Evolutionary conservation across 2,329 filamentous ascomycete genomes (phyloP).

Genomic region (Ophiostoma novo-ulmi): DNA sequence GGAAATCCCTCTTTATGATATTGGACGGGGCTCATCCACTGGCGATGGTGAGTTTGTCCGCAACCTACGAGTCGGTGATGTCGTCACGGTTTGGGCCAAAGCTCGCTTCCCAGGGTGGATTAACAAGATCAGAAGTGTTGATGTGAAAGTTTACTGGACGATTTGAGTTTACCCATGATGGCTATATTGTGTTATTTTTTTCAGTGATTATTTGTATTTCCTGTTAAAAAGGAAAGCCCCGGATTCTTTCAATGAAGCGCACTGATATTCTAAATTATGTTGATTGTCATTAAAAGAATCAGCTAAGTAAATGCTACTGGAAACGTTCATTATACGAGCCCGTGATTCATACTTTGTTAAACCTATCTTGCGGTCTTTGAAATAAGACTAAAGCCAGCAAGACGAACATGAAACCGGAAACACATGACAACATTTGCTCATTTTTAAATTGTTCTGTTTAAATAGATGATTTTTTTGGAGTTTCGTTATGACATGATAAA

Average conservation of each 20-base stretch:
- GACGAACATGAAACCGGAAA: not conserved
- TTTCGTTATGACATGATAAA: conserved; percentile 15
- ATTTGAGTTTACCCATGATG: conserved; percentile 31
- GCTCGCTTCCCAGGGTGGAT: conserved; percentile 52
- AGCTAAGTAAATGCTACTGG: too few species aligned
- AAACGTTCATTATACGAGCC: not conserved
- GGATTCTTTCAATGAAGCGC: not conserved
- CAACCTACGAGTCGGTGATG: conserved; percentile 53
- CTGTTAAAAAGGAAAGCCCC: too few species aligned
- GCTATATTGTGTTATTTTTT: not conserved
- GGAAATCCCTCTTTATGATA: not conserved
- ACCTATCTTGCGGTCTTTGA: not conserved
- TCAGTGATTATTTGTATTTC: not conserved
- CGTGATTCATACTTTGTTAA: not conserved
- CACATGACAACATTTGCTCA: not conserved
- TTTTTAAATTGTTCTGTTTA: conserved; percentile 1
- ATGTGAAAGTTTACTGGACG: conserved; percentile 57
- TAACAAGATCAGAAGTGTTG: conserved; percentile 47
- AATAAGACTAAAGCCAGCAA: not conserved
- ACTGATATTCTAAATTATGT: not conserved
- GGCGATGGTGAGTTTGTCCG: conserved; percentile 53
- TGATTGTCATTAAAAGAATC: not conserved
- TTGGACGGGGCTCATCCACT: conserved; percentile 31
- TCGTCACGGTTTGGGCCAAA: conserved; percentile 58
- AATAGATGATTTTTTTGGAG: conserved; percentile 13